Base-by-base conservation (phyloP, 176 grass and related monocot species). In the Paspalum vaginatum region DNA sequence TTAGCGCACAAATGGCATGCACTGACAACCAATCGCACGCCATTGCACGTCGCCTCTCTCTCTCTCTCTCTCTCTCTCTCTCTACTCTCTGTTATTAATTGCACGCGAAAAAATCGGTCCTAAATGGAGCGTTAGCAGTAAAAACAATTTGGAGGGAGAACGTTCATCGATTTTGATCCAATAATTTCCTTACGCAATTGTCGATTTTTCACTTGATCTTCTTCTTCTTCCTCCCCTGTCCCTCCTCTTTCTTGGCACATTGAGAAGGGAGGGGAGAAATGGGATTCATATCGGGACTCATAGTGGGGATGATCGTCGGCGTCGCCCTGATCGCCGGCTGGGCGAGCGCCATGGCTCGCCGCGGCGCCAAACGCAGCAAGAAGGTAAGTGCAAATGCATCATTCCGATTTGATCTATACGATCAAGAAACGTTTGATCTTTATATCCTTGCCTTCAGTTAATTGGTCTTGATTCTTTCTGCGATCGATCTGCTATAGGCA, bases 221-320 rank as follows among this genome's bases (percentile, higher is more conserved):
- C 8, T 4, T 63, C 13, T 14, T 78, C 27, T 53, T 70, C 43
- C 21, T 54, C 57, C 11, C 0, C 24, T 52, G 70, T 45, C 47
- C 16, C 7, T 16, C 11, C 10, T 32, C 20, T 39, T 41, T 47
- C 12, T 8, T 32, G 22, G 55, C 27, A 6, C 63, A 56, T 56
- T 15, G 63, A 25, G 63, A 45, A 60, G 25, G 7, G 8, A 16
- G 61, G 59, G 54, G 22, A 59, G 62, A 69, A 54, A 99, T 99
- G 96, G 96, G 90, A 64, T 87, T 95, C 64, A 84, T 99, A 61
- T 89, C 96, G 51, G 96, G 96, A n/a, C 57, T 90, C 37, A n/a
- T 99, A 8, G 76, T 93, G 88, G 96, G 96, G 17, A 62, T 89
- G 83, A 80, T 89, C 53, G 68, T 89, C 21, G 96, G 92, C 65